Percentiles rank a stretch among this genome's conserved stretches.
Evolutionary conservation across 2,329 filamentous ascomycete species (phyloP).

Genomic region (Corinectria fuckeliana): DNA sequence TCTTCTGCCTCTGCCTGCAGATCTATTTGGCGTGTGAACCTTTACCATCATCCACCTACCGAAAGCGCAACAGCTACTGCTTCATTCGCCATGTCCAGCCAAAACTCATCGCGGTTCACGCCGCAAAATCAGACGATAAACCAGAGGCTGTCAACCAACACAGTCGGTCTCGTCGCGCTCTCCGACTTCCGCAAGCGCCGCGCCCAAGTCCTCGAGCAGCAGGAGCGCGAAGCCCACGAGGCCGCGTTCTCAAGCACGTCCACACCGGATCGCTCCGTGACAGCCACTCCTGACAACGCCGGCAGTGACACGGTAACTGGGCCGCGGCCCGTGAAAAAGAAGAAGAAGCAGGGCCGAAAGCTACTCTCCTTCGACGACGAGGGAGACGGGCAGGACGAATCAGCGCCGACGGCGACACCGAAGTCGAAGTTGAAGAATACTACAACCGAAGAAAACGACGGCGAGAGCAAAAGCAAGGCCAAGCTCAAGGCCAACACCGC

Average conservation of each 20-base stretch:
- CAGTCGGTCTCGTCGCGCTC: slow-evolving; percentile 88
- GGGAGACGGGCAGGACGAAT: slow-evolving; percentile 62
- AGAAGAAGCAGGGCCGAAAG: slow-evolving; percentile 52
- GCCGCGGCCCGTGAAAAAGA: slow-evolving; percentile 40
- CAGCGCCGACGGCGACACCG: slow-evolving; percentile 36
- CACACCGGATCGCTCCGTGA: slow-evolving; percentile 57
- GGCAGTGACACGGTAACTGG: slow-evolving; percentile 43
- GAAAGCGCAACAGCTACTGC: not conserved
- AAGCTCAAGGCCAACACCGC: slow-evolving; percentile 69
- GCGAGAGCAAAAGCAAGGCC: slow-evolving; percentile 32
- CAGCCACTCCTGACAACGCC: slow-evolving; percentile 54
- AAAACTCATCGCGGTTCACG: slow-evolving; percentile 67
- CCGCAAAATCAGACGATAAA: slow-evolving; percentile 78
- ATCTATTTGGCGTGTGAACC: not conserved
- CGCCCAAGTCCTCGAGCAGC: slow-evolving; percentile 90
- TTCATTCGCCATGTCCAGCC: slow-evolving; percentile 48
- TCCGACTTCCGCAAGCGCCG: slow-evolving; percentile 96
- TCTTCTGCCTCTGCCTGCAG: not conserved
- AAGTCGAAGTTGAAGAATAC: slow-evolving; percentile 48
- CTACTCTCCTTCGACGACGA: slow-evolving; percentile 72
- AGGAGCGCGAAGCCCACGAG: slow-evolving; percentile 80
- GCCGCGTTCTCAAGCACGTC: slow-evolving; percentile 54
- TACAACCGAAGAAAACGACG: slow-evolving; percentile 42
- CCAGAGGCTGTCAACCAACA: slow-evolving; percentile 82
- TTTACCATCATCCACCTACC: not conserved